phyloP scores from a whole-genome alignment of 345 rosid species.

The Conringia planisiliqua region DNA sequence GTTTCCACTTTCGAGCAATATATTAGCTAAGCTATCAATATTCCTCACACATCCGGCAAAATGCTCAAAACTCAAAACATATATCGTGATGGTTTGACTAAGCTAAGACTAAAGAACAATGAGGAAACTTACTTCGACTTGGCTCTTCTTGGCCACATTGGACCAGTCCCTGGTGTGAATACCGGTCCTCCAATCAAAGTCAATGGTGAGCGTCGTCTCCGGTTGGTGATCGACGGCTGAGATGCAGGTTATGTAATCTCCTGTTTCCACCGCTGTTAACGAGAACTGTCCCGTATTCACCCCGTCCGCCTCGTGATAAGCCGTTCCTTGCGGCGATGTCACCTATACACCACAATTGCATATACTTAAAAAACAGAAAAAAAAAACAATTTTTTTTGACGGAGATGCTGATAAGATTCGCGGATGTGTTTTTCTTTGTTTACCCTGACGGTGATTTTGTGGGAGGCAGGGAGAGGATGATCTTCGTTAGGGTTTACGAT shows the following conservation, averaged over 20 bases:
- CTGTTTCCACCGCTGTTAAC: conserved; percentile 63
- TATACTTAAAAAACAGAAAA: too few relatives aligned
- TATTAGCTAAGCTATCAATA: neutral
- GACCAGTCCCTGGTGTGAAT: conserved; percentile 84
- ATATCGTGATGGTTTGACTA: neutral
- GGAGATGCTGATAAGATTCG: conserved; percentile 1
- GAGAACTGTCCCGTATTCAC: conserved; percentile 78
- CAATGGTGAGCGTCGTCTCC: conserved; percentile 42
- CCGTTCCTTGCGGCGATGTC: conserved; percentile 63
- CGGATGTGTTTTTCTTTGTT: neutral
- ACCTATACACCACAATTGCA: conserved; percentile 43
- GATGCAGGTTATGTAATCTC: conserved; percentile 78
- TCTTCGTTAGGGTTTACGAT: conserved; percentile 61
- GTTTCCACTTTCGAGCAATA: neutral
- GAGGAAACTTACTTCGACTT: conserved; percentile 63
- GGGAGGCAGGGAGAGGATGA: conserved; percentile 67
- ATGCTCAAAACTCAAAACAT: too few relatives aligned
- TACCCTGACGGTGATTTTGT: conserved; percentile 72
- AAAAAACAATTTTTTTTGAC: too few relatives aligned
- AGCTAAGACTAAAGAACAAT: neutral
- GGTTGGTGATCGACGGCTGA: conserved; percentile 62
- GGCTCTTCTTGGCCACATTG: conserved; percentile 83
- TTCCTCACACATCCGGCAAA: neutral
- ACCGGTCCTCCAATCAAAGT: conserved; percentile 89
- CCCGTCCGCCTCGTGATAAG: conserved; percentile 58